phyloP scores from a whole-genome alignment of 768 basidiomycete species.

The Boletus vermiculosoides region DNA sequence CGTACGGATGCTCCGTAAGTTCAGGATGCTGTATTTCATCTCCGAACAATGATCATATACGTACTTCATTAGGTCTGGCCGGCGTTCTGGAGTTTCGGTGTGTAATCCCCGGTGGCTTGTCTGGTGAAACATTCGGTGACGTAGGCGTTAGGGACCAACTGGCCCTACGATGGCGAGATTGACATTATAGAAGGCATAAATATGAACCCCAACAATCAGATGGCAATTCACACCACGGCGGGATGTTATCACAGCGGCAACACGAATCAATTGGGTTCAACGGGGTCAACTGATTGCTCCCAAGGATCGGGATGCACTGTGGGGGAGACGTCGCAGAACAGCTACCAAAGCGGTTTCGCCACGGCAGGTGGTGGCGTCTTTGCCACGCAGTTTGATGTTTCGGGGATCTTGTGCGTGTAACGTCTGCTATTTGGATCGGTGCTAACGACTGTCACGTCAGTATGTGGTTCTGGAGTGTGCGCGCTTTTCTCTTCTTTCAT shows the following conservation, averaged over 20 bases:
- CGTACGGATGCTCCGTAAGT: constrained; percentile 58
- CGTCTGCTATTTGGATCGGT: background rate
- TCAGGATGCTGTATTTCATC: background rate
- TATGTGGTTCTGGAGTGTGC: constrained; percentile 51
- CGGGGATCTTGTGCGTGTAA: constrained; percentile 47
- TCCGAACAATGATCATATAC: background rate
- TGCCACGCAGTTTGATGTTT: constrained; percentile 65
- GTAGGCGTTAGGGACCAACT: constrained; percentile 24
- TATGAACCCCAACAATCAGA: constrained; percentile 47
- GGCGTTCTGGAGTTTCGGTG: constrained; percentile 34
- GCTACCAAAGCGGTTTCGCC: constrained; percentile 23
- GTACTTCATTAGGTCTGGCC: constrained; percentile 27
- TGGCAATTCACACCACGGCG: constrained; percentile 51
- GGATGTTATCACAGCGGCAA: constrained; percentile 38
- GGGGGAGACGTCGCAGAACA: constrained; percentile 31
- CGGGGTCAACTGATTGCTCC: constrained; percentile 25
- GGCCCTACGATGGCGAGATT: constrained; percentile 51
- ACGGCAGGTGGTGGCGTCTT: constrained; percentile 58
- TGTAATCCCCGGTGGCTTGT: background rate
- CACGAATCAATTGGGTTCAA: constrained; percentile 33
- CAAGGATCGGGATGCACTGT: constrained; percentile 31
- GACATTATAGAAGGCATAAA: constrained; percentile 67
- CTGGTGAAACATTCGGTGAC: background rate
- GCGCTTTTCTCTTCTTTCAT: constrained; percentile 14
- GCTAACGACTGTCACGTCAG: constrained; percentile 22